Evolutionary conservation across 2,329 filamentous ascomycete species (phyloP), one percentile per base, ranked within the genome.

Genomic region (Teratosphaeria pseudoeucalypti): DNA sequence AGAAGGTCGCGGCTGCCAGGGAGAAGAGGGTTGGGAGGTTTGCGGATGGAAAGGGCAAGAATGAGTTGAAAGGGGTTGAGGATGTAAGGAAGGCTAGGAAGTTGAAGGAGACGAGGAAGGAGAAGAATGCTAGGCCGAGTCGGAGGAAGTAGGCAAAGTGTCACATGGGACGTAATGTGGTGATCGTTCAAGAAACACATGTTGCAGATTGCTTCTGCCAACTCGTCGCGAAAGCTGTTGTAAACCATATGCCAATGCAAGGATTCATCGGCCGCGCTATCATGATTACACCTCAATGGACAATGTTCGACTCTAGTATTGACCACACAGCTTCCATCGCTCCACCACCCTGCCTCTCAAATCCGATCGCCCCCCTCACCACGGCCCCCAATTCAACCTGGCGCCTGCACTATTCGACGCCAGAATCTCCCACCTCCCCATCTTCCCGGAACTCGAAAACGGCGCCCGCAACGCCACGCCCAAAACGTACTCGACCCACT

Each of bases 31-130:
- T 90, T 34, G 89, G 88, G 56, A 82, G 84, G 63, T 92, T 87
- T 77, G 84, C 79, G 72, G 87, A 90, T 66, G 85, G 86, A 34
- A 82, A 79, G 66, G 88, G 88, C 58, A 92, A 86, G 79, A 87
- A 74, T 66, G 92, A 96, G 79, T 77, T 97, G 70, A 90, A 87
- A 79, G 88, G 83, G 60, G 84, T 85, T 59, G 86, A 92, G 53
- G 91, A 96, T 72, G 90, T 97, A 65, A 83, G 88, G 69, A 95
- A 91, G 80, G 84, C 86, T 62, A 83, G 94, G 70, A 85, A 86
- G 73, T 71, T 90, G 69, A 82, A 88, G 79, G 88, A 95, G 78
- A 83, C 82, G 76, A 84, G 83, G 72, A 85, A 79, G 72, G 87
- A 88, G 71, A 97, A 99, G 84, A 97, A 96, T 74, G 92, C 89